Percentiles rank a stretch among this genome's conserved stretches.
phyloP scores from a whole-genome alignment of 768 basidiomycete genomes.

The Lentinula sp. region DNA sequence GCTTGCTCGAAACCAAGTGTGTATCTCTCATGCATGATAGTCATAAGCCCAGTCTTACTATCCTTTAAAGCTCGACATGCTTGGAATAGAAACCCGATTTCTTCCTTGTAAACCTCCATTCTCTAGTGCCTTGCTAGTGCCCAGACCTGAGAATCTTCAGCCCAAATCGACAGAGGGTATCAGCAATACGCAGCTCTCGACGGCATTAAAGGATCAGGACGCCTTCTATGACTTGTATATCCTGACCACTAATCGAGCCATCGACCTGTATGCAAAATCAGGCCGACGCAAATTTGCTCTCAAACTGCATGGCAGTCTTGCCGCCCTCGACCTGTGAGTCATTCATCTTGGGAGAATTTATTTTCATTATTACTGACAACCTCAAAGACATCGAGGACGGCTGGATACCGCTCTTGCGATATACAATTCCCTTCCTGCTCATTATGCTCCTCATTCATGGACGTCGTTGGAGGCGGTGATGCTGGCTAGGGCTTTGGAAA shows the following conservation, averaged over 20 bases:
- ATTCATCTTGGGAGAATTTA: neutral
- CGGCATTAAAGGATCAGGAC: conserved; percentile 48
- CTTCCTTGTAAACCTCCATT: conserved; percentile 75
- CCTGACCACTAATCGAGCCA: conserved; percentile 68
- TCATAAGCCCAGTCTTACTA: neutral
- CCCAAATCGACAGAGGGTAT: conserved; percentile 29
- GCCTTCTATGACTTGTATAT: conserved; percentile 78
- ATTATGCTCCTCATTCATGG: conserved; percentile 82
- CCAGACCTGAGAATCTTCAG: conserved; percentile 15
- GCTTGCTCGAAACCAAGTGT: conserved; percentile 82
- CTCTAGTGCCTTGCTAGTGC: conserved; percentile 35
- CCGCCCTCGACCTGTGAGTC: conserved; percentile 83
- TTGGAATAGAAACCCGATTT: conserved; percentile 71
- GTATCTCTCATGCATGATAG: conserved; percentile 10
- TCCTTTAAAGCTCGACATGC: conserved; percentile 66
- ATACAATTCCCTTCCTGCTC: conserved; percentile 77
- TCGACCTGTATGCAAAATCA: conserved; percentile 80
- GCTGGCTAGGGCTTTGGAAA: conserved; percentile 68
- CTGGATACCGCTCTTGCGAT: conserved; percentile 58
- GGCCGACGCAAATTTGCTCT: conserved; percentile 82
- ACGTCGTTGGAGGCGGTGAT: conserved; percentile 74
- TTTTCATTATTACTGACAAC: neutral
- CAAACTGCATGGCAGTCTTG: conserved; percentile 79
- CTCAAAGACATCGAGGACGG: conserved; percentile 58
- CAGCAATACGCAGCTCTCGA: conserved; percentile 55